Base-by-base conservation (phyloP, 495 filamentous ascomycete genomes). In the Neurospora sublineolata region DNA sequence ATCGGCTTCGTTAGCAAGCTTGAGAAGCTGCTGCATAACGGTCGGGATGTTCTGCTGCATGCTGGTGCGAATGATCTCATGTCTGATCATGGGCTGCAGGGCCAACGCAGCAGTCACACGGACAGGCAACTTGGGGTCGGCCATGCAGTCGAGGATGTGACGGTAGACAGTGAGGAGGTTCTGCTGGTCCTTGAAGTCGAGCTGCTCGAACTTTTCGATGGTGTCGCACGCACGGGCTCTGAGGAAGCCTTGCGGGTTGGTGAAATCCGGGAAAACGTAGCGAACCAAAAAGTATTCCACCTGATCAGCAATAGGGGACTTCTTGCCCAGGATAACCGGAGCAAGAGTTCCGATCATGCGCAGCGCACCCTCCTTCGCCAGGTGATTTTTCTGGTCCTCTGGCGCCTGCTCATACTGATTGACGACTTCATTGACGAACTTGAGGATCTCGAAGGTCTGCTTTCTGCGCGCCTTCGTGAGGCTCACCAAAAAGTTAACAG, bases 21-120 rank as follows among this genome's bases (percentile, higher is more conserved):
- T 98, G 38, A 99, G 86, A 18, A 99, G 84, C 81, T 98, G 94
- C 81, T 99, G 95, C 95, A 99, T 99, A 79, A 99, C 97, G 77
- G 97, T 94, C n/a, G 96, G 94, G 70, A 99, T 99, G 80, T 93
- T 97, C 77, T 94, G 89, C 82, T 97, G 93, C 96, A 99, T 98
- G 74, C 90, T 93, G 23, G 87, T 89, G 37, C 94, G 91, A 76
- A 99, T 97, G 72, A 94, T 86, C 72, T 98, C 94, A 81, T 99
- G 95, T 69, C 95, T 88, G 74, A 99, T 98, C 67, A 99, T 84
- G 37, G 96, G 94, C 80, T 99, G 95, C 40, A 99, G 84, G 52
- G 95, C 96, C 68, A 99, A 89, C 37, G 95, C 93, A 16, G 95
- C 95, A 76, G 96, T 94, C 23, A 99, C 96, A 67, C 95, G 89